Evolutionary conservation across 2,329 filamentous ascomycete species (phyloP).

Genomic region (Fragosphaeria purpurea): DNA sequence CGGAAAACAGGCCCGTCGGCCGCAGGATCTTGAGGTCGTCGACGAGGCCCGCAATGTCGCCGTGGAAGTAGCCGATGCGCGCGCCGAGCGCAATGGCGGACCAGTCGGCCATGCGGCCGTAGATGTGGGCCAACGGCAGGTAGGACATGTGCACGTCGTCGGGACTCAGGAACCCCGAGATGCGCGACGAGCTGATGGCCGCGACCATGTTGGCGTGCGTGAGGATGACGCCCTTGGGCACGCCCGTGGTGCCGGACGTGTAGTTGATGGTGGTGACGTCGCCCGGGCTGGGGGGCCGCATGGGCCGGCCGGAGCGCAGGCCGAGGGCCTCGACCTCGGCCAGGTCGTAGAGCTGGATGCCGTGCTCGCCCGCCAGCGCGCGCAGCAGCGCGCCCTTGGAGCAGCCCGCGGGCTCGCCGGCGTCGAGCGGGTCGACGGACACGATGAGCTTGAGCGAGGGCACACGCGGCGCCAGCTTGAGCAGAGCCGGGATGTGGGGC

Average conservation of each 20-base stretch:
- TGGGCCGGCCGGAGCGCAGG: slow-evolving; percentile 55
- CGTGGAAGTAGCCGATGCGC: slow-evolving; percentile 85
- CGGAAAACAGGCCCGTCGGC: slow-evolving; percentile 76
- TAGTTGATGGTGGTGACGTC: slow-evolving; percentile 88
- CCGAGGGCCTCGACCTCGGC: slow-evolving; percentile 74
- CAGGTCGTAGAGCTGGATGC: slow-evolving; percentile 71
- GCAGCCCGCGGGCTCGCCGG: slow-evolving; percentile 63
- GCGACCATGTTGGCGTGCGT: slow-evolving; percentile 75
- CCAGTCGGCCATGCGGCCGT: slow-evolving; percentile 76
- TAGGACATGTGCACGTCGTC: slow-evolving; percentile 70
- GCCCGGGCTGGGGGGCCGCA: slow-evolving; percentile 60
- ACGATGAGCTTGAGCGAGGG: slow-evolving; percentile 81
- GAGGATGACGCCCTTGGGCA: slow-evolving; percentile 74
- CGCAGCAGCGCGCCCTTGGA: slow-evolving; percentile 74
- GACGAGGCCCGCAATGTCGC: slow-evolving; percentile 73
- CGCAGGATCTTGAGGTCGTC: slow-evolving; percentile 85
- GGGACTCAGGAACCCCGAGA: slow-evolving; percentile 38
- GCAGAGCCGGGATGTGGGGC: slow-evolving; percentile 67
- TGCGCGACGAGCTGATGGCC: slow-evolving; percentile 52
- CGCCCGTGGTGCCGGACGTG: slow-evolving; percentile 75
- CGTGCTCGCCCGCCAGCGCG: slow-evolving; percentile 61
- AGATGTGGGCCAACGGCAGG: slow-evolving; percentile 89
- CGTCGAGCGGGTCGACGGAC: slow-evolving; percentile 72
- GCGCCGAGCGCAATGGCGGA: slow-evolving; percentile 60
- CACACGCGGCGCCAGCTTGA: slow-evolving; percentile 68